Conservation (phyloP, 495 filamentous ascomycete genomes). For the Lasiosphaeria ovina region DNA sequence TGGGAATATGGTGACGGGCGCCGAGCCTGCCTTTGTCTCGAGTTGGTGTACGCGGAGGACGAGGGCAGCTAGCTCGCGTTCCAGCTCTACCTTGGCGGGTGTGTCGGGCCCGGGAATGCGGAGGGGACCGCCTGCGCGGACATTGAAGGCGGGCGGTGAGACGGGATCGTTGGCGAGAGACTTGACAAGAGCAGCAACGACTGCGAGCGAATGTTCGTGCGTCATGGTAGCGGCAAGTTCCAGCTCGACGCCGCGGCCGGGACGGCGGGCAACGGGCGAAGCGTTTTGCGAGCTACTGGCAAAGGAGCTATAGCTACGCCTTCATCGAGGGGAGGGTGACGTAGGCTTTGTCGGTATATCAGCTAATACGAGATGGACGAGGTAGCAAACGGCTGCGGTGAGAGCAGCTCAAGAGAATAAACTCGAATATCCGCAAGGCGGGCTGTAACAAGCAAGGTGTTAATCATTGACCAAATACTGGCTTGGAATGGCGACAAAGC, state of each 20-base stretch:
- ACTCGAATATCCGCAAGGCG: background rate
- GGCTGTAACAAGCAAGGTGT: background rate
- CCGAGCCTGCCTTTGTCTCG: slow-evolving; percentile 60
- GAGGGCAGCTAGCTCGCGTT: slow-evolving; percentile 68
- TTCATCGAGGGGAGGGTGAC: slow-evolving; percentile 10
- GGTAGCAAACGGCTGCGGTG: too few species aligned
- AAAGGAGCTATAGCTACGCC: slow-evolving; percentile 6
- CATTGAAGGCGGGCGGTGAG: slow-evolving; percentile 26
- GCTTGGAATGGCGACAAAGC: too few species aligned
- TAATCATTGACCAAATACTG: too few species aligned
- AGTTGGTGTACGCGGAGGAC: slow-evolving; percentile 65
- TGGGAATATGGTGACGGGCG: slow-evolving; percentile 53
- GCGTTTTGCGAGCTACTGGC: background rate
- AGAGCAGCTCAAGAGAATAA: background rate
- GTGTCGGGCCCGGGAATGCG: slow-evolving; percentile 62
- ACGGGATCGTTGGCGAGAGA: slow-evolving; percentile 54
- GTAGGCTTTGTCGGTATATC: background rate
- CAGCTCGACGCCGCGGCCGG: slow-evolving; percentile 18
- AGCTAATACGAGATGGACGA: too few species aligned
- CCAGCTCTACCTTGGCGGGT: slow-evolving; percentile 73
- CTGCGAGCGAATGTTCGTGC: slow-evolving; percentile 61
- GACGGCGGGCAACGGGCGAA: slow-evolving; percentile 15
- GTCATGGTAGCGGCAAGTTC: slow-evolving; percentile 43
- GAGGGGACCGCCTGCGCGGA: slow-evolving; percentile 43
- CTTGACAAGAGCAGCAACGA: slow-evolving; percentile 61